phyloP scores from a whole-genome alignment of 441 rosid species.

The Oxalis stricta region DNA sequence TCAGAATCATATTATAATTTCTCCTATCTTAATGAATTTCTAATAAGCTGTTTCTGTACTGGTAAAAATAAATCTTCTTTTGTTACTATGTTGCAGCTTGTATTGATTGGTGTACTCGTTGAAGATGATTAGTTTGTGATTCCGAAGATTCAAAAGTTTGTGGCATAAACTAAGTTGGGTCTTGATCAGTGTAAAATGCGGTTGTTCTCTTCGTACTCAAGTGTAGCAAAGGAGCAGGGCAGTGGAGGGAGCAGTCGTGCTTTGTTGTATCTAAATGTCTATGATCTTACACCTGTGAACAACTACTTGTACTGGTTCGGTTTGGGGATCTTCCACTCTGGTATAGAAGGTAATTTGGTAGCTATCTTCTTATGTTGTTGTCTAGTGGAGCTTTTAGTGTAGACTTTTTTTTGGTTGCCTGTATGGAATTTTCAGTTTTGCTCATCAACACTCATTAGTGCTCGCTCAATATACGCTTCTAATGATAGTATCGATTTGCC shows the following conservation, averaged over 20 bases:
- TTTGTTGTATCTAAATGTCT: constrained; percentile 68
- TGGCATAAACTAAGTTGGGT: constrained; percentile 7
- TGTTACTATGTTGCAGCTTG: not conserved
- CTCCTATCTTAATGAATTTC: too few relatives aligned
- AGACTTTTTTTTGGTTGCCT: not conserved
- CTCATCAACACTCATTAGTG: not conserved
- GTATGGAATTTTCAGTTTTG: not conserved
- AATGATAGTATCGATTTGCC: too few relatives aligned
- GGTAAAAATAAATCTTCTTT: not conserved
- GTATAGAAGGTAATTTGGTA: constrained; percentile 52
- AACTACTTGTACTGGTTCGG: constrained; percentile 89
- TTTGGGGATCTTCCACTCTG: constrained; percentile 88
- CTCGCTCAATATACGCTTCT: too few relatives aligned
- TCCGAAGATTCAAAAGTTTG: constrained; percentile 12
- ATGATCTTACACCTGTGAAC: constrained; percentile 86
- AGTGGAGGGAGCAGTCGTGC: constrained; percentile 22
- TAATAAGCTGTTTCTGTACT: not conserved
- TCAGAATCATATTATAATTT: too few relatives aligned
- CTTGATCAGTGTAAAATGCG: constrained; percentile 31
- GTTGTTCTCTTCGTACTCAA: constrained; percentile 45
- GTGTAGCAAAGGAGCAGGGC: constrained; percentile 29
- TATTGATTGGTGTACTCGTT: constrained; percentile 3
- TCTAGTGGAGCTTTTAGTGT: not conserved
- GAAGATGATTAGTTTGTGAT: constrained; percentile 26
- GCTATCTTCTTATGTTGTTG: not conserved